Evolutionary conservation across 2,329 filamentous ascomycete genomes (phyloP).

Genomic region (Zelopaecilomyces penicillatus): DNA sequence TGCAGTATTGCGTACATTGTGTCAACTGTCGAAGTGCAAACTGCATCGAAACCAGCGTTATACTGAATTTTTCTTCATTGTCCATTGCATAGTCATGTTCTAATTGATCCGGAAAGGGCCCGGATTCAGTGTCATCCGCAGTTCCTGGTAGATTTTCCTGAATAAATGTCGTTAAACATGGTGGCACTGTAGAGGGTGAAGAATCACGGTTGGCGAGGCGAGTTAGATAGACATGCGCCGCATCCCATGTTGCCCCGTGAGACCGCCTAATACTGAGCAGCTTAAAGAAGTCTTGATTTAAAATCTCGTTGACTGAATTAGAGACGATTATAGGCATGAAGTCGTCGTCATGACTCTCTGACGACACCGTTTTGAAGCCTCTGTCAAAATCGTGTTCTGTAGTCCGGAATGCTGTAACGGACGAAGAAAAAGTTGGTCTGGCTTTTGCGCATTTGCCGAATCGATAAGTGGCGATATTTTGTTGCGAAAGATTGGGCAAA

Average conservation of each 20-base stretch:
- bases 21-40: conserved; percentile 70
- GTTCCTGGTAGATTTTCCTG: too few relatives aligned
- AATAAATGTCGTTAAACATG: too few relatives aligned
- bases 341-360: conserved; percentile 4
- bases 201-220: too few relatives aligned
- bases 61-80: conserved; percentile 31
- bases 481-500: conserved; percentile 28
- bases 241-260: conserved; percentile 52
- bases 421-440: conserved; percentile 44
- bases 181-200: too few relatives aligned
- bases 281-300: conserved; percentile 55
- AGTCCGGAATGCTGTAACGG: too few relatives aligned
- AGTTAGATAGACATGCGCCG: conserved; percentile 10
- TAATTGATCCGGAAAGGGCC: conserved; percentile 5
- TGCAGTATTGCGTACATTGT: conserved; percentile 77
- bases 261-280: conserved; percentile 52
- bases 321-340: conserved; percentile 57
- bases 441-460: conserved; percentile 64
- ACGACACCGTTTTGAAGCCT: too few relatives aligned
- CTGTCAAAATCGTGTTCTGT: too few relatives aligned
- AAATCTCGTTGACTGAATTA: conserved; percentile 49
- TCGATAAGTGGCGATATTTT: conserved; percentile 43
- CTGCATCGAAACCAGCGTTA: conserved; percentile 57
- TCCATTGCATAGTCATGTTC: conserved; percentile 21
- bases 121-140: too few relatives aligned